Base-by-base conservation (phyloP, 1,284 basidiomycete species). In the Caloboletus inedulis region DNA sequence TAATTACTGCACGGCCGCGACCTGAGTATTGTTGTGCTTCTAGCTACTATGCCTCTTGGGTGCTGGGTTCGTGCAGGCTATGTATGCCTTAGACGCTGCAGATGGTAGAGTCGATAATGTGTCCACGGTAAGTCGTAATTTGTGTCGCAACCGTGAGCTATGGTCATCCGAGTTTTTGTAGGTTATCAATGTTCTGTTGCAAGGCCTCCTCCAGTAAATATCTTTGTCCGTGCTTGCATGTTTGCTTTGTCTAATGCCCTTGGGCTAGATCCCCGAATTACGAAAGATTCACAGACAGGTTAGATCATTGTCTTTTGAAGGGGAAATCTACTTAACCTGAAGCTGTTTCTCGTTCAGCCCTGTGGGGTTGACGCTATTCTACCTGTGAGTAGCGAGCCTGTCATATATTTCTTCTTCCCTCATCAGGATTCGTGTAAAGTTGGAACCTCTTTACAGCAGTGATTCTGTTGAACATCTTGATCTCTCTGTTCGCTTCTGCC, bases 401-500 rank as follows among this genome's bases (percentile, higher is more conserved):
- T 30, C 16, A 40, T 18, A 19, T 23, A 25, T 31, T 21, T 50
- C 33, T 49, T 25, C 35, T 29, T 30, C 16, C 14, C 52, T 58
- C 23, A 65, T 13, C 29, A 44, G 27, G 19, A 35, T 21, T 47
- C 47, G 19, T 48, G 48, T 55, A 44, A 56, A 88, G 86, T 52
- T 95, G 94, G 93, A 94, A 89, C 70, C 81, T 93, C 43, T 78
- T 87, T 39, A 89, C 91, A 1, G 85, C 85, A n/a, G 80, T 98
- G 52, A 85, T 98, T 57, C 79, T 98, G 49, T 80, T 97, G 69
- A 98, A 97, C 70, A 87, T 99, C 64, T 80, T 99, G 61, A 94
- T 99, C 61, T 98, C 96, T 12, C 74, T 98, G 62, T 98, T 95
- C 67, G 85, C 92, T 12, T 91, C 91, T 33, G 92, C 93, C 0